Evolutionary conservation across 1,284 basidiomycete genomes (phyloP).

Genomic region (Rhodotorula sp.): DNA sequence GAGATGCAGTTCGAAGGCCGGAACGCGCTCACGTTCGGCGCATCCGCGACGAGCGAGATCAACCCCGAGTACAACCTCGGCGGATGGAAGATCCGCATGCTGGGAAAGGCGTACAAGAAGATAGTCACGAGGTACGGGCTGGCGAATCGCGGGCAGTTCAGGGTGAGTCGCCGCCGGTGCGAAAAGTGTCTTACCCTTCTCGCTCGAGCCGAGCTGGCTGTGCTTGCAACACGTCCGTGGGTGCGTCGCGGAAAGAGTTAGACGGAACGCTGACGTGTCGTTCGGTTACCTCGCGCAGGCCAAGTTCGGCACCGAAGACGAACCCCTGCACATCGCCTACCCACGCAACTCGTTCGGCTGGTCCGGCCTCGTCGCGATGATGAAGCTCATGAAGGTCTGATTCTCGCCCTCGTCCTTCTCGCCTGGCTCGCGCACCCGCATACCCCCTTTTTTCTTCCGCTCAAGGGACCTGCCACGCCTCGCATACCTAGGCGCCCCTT

Average conservation of each 20-base stretch:
- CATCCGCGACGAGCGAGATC: slow-evolving; percentile 20
- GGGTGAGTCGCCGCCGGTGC: slow-evolving; percentile 19
- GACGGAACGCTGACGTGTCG: too few relatives aligned
- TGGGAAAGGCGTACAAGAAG: slow-evolving; percentile 27
- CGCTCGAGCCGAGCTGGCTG: too few relatives aligned
- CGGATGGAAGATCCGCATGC: slow-evolving; percentile 22
- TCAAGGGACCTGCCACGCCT: too few relatives aligned
- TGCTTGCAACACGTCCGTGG: too few relatives aligned
- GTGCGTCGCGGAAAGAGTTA: too few relatives aligned
- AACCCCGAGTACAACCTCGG: slow-evolving; percentile 24
- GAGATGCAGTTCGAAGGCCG: slow-evolving; percentile 33
- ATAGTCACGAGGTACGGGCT: slow-evolving; percentile 20
- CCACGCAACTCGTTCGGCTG: slow-evolving; percentile 19
- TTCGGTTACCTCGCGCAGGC: slow-evolving; percentile 9
- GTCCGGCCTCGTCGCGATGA: slow-evolving; percentile 24
- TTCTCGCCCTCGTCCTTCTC: too few relatives aligned
- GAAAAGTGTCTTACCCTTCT: too few relatives aligned
- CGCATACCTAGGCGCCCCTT: too few relatives aligned
- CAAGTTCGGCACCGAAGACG: slow-evolving; percentile 34
- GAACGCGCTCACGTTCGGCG: slow-evolving; percentile 30
- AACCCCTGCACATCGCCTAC: slow-evolving; percentile 30
- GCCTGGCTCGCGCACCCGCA: too few relatives aligned
- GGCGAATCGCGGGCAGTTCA: slow-evolving; percentile 26
- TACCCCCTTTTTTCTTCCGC: too few relatives aligned
- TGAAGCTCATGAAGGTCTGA: slow-evolving; percentile 25